Base-by-base conservation (phyloP, 768 basidiomycete genomes). In the Xerocomellus chrysenteron region DNA sequence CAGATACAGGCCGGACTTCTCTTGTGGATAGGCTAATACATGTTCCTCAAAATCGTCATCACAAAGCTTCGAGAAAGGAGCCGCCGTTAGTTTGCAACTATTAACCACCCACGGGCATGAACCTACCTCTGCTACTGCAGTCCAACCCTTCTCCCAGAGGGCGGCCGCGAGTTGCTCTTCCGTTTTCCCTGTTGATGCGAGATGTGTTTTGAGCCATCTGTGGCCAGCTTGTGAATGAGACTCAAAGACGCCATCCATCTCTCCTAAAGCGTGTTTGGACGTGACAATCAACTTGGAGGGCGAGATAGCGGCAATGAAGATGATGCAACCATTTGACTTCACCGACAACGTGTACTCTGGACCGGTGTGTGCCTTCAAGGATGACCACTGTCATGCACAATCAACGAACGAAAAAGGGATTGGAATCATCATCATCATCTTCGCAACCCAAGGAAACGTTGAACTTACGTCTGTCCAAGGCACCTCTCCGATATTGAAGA, bases 31-130 rank as follows among this genome's bases (percentile, higher is more conserved):
- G 0, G 84, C 76, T 0, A 99, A 81, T 52, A 98, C 96, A 65
- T 99, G 97, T 68, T 98, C 96, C 65, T 99, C 96, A 70, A 98
- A 98, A 0, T 81, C 82, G 72, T 99, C 97, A 66, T 99, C 97
- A 69, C 97, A 99, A 7, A 99, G 86, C 95, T 98, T 49, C 26
- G 30, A 13, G 7, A 40, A 49, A n/a, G 26, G 46, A 10, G 6
- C 8, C 5, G 2, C 10, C 17, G 21, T 64, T 12, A 63, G 44
- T 8, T 12, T 21, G 9, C 16, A 12, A 28, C 7, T 17, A 6
- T 11, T 35, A 30, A 36, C 19, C 1, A 19, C 55, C 24, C 12
- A 14, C 12, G 16, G 6, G n/a, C 7, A 21, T 5, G 14, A 17
- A 59, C 82, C 19, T 62, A 93, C 95, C 82, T 99, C 96, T 2